Conservation (phyloP, 1,284 basidiomycete species). For the Bondarzewia mesenterica region DNA sequence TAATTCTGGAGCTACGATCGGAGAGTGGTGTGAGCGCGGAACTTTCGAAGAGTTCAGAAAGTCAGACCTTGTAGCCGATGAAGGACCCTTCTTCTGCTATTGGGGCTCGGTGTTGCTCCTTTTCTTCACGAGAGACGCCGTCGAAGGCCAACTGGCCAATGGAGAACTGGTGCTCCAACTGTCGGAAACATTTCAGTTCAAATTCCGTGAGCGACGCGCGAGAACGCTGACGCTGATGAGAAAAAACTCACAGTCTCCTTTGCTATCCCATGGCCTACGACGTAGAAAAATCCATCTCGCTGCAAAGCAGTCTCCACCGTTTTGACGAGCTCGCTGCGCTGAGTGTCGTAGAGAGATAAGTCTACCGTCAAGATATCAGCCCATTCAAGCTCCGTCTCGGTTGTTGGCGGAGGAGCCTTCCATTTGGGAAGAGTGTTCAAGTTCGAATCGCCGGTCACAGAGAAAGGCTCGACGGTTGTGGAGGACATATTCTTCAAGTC, state of each 20-base stretch:
- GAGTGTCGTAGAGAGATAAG: constrained; percentile 23
- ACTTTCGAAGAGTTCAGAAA: not conserved
- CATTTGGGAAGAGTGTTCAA: constrained; percentile 13
- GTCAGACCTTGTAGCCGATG: constrained; percentile 29
- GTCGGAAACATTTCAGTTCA: no score
- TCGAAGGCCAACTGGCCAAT: constrained; percentile 29
- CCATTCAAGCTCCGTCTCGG: constrained; percentile 23
- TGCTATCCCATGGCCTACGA: constrained; percentile 26
- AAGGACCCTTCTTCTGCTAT: constrained; percentile 30
- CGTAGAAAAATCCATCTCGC: constrained; percentile 31
- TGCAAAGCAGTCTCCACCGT: constrained; percentile 24
- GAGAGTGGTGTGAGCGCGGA: not conserved
- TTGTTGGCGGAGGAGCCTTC: constrained; percentile 18
- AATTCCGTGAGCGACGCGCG: no score
- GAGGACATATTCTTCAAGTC: not conserved
- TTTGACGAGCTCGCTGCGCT: constrained; percentile 20
- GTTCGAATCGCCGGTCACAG: not conserved
- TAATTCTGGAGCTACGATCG: constrained; percentile 6
- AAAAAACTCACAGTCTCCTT: constrained; percentile 19
- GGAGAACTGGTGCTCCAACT: constrained; percentile 23
- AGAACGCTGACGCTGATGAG: no score
- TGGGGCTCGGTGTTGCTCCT: constrained; percentile 23
- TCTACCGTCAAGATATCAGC: constrained; percentile 31
- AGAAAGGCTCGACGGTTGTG: not conserved
- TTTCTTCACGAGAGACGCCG: constrained; percentile 26